A percentile compares a stretch with the other conserved stretches of the same genome.
phyloP scores from a whole-genome alignment of 495 filamentous ascomycete species.

The Tricharina praecox region DNA sequence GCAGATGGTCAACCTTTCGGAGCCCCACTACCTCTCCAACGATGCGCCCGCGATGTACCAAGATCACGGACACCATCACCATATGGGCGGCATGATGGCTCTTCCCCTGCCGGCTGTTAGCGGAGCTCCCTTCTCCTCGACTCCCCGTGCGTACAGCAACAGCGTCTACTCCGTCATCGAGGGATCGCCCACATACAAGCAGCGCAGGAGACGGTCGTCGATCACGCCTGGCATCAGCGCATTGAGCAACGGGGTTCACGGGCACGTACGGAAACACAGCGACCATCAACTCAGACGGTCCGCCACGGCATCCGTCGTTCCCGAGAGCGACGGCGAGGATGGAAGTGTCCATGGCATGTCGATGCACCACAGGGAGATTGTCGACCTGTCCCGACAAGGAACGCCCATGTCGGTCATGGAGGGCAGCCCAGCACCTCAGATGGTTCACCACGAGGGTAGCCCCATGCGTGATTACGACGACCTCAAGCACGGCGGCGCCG shows the following conservation, averaged over 20 bases:
- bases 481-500: conserved; percentile 43
- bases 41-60: conserved; percentile 84
- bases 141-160: conserved; percentile 50
- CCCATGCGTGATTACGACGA: conserved; percentile 41
- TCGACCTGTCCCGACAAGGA: conserved; percentile 70
- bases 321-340: conserved; percentile 47
- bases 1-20: conserved; percentile 55
- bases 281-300: conserved; percentile 61
- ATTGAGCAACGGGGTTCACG: conserved; percentile 41
- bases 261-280: conserved; percentile 28
- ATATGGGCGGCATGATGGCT: conserved; percentile 54
- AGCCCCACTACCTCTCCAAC: conserved; percentile 93
- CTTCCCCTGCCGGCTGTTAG: conserved; percentile 67
- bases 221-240: conserved; percentile 57
- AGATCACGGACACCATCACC: conserved; percentile 40
- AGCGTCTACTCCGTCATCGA: conserved; percentile 92
- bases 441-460: conserved; percentile 42
- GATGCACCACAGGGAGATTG: conserved; percentile 57
- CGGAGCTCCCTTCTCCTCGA: conserved; percentile 51
- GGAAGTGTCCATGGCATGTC: conserved; percentile 20
- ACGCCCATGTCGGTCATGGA: conserved; percentile 74
- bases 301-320: conserved; percentile 76
- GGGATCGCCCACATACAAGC: conserved; percentile 96
- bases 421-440: conserved; percentile 54
- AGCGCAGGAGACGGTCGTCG: conserved; percentile 79